A percentile compares a stretch with the other conserved stretches of the same genome.
Evolutionary conservation across 2,329 filamentous ascomycete genomes (phyloP).

Genomic region (Fusarium hainanense): DNA sequence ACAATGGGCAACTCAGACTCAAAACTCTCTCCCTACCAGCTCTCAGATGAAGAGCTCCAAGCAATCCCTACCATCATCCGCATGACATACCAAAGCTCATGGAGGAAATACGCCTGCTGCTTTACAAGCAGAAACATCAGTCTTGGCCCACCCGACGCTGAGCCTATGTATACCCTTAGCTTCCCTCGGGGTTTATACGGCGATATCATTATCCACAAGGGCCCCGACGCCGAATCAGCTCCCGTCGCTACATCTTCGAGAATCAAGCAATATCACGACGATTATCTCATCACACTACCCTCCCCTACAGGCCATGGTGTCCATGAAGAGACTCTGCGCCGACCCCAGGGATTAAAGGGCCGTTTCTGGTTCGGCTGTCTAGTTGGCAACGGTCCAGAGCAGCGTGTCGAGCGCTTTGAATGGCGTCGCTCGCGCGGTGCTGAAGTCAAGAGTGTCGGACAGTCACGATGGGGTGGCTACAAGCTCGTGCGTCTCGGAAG

Average conservation of each 20-base stretch:
- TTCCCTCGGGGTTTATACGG: slow-evolving; percentile 24
- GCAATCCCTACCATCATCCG: slow-evolving; percentile 22
- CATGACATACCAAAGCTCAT: slow-evolving; percentile 28
- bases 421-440: slow-evolving; percentile 39
- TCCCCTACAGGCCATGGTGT: background rate
- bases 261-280: background rate
- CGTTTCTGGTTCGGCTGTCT: slow-evolving; percentile 38
- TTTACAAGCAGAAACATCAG: slow-evolving; percentile 1
- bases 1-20: slow-evolving; percentile 37
- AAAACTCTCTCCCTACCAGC: slow-evolving; percentile 14
- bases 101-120: slow-evolving; percentile 14
- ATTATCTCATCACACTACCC: slow-evolving; percentile 35
- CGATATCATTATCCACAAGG: slow-evolving; percentile 35
- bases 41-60: slow-evolving; percentile 9
- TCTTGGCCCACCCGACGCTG: slow-evolving; percentile 24
- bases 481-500: slow-evolving; percentile 42
- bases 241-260: slow-evolving; percentile 18
- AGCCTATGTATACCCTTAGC: slow-evolving; percentile 29
- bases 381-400: slow-evolving; percentile 27
- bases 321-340: slow-evolving; percentile 30
- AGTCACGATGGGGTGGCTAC: slow-evolving; percentile 34
- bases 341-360: slow-evolving; percentile 11
- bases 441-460: slow-evolving; percentile 38
- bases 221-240: slow-evolving; percentile 7
- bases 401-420: slow-evolving; percentile 36